These are phyloP conservation scores for Aspergillus brunneoviolaceus DNA, from an alignment of 2,329 filamentous ascomycete genomes.

Conservation along the genomic window DNA sequence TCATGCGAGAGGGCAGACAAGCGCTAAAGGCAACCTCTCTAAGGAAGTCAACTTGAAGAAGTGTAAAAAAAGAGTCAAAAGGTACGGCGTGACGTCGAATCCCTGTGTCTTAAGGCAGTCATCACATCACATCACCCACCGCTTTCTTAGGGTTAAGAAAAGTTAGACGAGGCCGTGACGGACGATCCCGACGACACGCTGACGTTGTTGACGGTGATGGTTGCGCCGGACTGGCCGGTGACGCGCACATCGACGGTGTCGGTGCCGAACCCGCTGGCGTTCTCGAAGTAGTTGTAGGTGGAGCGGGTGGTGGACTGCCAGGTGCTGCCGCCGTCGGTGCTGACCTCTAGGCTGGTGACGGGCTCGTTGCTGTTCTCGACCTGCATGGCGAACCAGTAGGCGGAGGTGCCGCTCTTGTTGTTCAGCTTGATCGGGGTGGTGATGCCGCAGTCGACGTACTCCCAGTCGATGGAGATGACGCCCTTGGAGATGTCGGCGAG, in stretches of 20 bases:
- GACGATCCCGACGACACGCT: slow-evolving; percentile 21
- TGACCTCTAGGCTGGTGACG: slow-evolving; percentile 59
- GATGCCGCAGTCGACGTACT: slow-evolving; percentile 54
- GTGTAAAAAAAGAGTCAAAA: too few relatives aligned
- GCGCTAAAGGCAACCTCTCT: too few relatives aligned
- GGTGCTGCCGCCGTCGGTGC: slow-evolving; percentile 57
- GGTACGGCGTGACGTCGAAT: too few relatives aligned
- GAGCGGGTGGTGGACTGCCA: slow-evolving; percentile 58
- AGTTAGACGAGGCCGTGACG: slow-evolving; percentile 26
- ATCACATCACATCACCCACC: neutral
- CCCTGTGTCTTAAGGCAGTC: neutral
- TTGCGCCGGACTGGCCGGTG: slow-evolving; percentile 54
- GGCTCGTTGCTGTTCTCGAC: slow-evolving; percentile 62
- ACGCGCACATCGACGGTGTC: slow-evolving; percentile 56
- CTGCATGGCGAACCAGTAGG: slow-evolving; percentile 62
- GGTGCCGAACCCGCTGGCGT: slow-evolving; percentile 56
- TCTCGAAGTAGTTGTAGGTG: slow-evolving; percentile 64
- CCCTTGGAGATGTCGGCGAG: slow-evolving; percentile 49
- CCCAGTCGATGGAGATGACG: slow-evolving; percentile 52
- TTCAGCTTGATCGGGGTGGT: slow-evolving; percentile 50
- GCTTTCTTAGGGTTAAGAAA: slow-evolving; percentile 12
- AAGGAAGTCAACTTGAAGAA: too few relatives aligned
- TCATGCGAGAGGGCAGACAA: too few relatives aligned
- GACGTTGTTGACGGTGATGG: slow-evolving; percentile 54
- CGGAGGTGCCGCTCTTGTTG: slow-evolving; percentile 51